Percentiles rank a stretch among this genome's conserved stretches.
Conservation (phyloP, 2,329 filamentous ascomycete species). For the Pseudogymnoascus sp. region DNA sequence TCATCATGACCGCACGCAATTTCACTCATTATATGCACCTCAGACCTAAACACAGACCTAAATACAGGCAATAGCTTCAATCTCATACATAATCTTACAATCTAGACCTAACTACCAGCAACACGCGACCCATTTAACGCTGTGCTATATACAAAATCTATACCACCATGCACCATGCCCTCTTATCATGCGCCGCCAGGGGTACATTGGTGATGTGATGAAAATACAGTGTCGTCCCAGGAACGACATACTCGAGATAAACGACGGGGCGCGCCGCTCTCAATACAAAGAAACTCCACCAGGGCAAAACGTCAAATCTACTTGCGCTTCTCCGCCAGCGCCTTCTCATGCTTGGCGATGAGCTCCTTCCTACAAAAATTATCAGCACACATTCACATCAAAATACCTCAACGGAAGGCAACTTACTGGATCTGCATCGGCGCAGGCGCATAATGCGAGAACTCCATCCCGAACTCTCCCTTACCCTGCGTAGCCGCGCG, state of each 20-base stretch:
- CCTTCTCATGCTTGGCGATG: conserved; percentile 58
- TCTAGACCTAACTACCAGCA: conserved; percentile 2
- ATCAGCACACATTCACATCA: background rate
- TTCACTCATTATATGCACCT: background rate
- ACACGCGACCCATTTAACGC: background rate
- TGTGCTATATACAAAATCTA: conserved; percentile 7
- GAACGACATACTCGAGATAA: background rate
- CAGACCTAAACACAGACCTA: background rate
- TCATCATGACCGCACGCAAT: background rate
- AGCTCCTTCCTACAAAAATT: conserved; percentile 47
- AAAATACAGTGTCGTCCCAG: background rate
- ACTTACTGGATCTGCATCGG: conserved; percentile 82
- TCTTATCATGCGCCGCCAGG: background rate
- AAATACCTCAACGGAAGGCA: background rate
- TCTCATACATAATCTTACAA: conserved; percentile 7
- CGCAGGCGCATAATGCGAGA: conserved; percentile 86
- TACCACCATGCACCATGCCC: background rate
- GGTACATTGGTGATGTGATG: conserved; percentile 6
- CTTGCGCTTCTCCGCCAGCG: conserved; percentile 45
- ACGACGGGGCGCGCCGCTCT: background rate
- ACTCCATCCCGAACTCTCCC: conserved; percentile 98
- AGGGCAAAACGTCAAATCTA: background rate
- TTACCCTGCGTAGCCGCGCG: conserved; percentile 94
- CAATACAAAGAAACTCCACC: conserved; percentile 2
- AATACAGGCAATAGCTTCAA: background rate